phyloP scores from a whole-genome alignment of 345 rosid genomes.

The Camelina neglecta region DNA sequence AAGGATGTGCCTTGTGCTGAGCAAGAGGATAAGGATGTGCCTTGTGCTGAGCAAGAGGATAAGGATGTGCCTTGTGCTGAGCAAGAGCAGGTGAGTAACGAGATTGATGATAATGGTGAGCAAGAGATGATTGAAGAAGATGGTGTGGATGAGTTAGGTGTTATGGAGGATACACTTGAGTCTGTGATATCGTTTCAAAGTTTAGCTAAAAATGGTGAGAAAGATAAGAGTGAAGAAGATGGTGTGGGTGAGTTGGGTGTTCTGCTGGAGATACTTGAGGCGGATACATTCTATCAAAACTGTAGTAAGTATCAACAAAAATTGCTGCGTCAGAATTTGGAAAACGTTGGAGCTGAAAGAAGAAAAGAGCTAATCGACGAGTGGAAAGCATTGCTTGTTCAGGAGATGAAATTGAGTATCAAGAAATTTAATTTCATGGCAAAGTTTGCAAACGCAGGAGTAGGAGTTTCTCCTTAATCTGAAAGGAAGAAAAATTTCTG shows the following conservation, averaged over 20 bases:
- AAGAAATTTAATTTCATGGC: constrained; percentile 14
- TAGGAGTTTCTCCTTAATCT: not conserved
- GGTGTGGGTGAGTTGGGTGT: constrained; percentile 6
- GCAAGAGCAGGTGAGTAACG: not conserved
- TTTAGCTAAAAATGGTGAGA: not conserved
- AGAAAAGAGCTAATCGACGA: constrained; percentile 9
- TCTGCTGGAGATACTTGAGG: constrained; percentile 24
- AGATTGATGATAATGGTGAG: not conserved
- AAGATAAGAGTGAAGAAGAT: constrained; percentile 21
- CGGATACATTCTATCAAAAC: not conserved
- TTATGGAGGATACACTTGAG: constrained; percentile 19
- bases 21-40: not conserved
- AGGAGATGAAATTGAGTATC: not conserved
- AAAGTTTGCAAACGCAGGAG: constrained; percentile 14
- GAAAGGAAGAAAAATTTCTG: not conserved
- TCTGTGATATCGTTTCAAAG: not conserved
- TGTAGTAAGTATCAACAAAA: constrained; percentile 24
- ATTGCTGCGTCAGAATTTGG: not conserved
- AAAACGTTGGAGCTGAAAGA: not conserved
- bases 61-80: not conserved
- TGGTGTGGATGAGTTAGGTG: constrained; percentile 1
- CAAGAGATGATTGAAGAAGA: constrained; percentile 23
- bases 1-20: not conserved
- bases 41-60: not conserved
- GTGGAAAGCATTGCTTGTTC: constrained; percentile 14